phyloP scores from a whole-genome alignment of 352 stramenopile genomes.

The Hyaloperonospora brassicae region DNA sequence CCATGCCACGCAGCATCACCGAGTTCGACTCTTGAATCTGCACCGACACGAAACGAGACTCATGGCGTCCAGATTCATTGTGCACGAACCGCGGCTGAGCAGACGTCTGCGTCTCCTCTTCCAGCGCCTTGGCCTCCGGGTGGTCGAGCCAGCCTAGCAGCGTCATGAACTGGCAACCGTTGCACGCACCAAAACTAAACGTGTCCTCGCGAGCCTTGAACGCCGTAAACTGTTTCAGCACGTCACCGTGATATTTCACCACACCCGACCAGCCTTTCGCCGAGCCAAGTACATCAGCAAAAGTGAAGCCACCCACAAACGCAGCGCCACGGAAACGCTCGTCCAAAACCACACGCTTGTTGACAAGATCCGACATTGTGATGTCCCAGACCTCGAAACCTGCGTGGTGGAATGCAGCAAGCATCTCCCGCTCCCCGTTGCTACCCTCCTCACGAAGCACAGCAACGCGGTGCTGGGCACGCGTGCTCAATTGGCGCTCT shows the following conservation, averaged over 20 bases:
- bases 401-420: conserved; percentile 93
- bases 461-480: conserved; percentile 89
- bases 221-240: conserved; percentile 94
- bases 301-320: conserved; percentile 98
- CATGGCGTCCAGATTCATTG: conserved; percentile 94
- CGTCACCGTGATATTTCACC: conserved; percentile 94
- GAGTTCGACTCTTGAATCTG: conserved; percentile 92
- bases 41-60: conserved; percentile 95
- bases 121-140: conserved; percentile 43
- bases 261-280: conserved; percentile 98
- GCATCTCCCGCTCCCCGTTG: conserved; percentile 99
- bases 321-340: conserved; percentile 93
- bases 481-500: conserved; percentile 69
- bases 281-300: conserved; percentile 97
- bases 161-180: conserved; percentile 99
- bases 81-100: conserved; percentile 93
- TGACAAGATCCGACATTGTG: conserved; percentile 94
- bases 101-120: conserved; percentile 46
- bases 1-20: conserved; percentile 98
- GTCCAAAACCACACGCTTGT: conserved; percentile 87
- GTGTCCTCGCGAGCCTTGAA: conserved; percentile 95
- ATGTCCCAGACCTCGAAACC: conserved; percentile 98
- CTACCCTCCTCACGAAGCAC: conserved; percentile 97
- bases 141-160: conserved; percentile 94
- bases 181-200: conserved; percentile 99